These are phyloP conservation scores for Chalaropsis thielavioides DNA, from an alignment of 2,329 filamentous ascomycete genomes.

Conservation along the genomic window DNA sequence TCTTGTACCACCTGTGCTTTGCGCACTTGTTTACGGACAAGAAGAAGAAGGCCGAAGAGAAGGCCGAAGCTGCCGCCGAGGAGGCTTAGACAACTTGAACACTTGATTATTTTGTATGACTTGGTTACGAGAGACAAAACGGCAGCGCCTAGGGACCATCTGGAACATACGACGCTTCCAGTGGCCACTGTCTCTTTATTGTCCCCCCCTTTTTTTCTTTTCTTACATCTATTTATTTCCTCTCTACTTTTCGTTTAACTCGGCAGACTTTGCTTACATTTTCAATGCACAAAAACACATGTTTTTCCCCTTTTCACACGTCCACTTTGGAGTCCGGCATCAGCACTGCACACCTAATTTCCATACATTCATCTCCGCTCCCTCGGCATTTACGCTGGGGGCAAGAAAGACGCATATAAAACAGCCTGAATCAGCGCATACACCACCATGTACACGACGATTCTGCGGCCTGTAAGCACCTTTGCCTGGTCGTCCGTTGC, in stretches of 20 bases:
- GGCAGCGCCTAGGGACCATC: neutral
- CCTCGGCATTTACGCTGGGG: slow-evolving; percentile 51
- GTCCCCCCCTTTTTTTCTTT: neutral
- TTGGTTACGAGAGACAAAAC: neutral
- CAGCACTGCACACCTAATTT: neutral
- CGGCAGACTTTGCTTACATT: neutral
- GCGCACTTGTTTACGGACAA: slow-evolving; percentile 14
- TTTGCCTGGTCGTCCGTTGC: slow-evolving; percentile 18
- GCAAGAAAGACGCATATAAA: slow-evolving; percentile 79
- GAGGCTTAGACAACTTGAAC: neutral
- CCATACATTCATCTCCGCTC: neutral
- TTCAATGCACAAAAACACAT: slow-evolving; percentile 3
- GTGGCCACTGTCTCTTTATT: neutral
- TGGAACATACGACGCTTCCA: neutral
- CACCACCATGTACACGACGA: slow-evolving; percentile 57
- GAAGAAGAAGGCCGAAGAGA: slow-evolving; percentile 8
- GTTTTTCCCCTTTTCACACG: neutral
- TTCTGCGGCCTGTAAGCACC: slow-evolving; percentile 23
- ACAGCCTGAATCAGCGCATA: slow-evolving; percentile 74
- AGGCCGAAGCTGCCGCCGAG: neutral
- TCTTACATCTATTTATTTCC: neutral
- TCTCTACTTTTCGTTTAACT: neutral
- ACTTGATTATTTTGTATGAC: neutral
- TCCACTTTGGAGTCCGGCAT: neutral
- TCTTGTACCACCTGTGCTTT: slow-evolving; percentile 17